Base-by-base conservation (phyloP, 1,284 basidiomycete genomes). In the Testicularia cyperi region DNA sequence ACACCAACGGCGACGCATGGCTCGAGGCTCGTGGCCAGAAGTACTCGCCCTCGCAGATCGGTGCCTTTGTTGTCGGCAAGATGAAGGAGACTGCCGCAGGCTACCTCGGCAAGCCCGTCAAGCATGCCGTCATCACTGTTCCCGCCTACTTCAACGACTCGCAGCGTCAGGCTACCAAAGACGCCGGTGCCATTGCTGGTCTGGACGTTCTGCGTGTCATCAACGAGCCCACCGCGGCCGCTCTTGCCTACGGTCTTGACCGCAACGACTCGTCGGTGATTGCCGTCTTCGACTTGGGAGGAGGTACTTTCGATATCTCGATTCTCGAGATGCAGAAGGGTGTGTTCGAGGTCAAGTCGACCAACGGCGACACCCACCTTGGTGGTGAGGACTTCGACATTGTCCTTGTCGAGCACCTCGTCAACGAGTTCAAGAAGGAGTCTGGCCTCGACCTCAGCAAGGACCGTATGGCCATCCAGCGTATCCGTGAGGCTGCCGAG, bases 111-210 rank as follows among this genome's bases (percentile, higher is more conserved):
- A 92, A 92, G 81, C 85, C 86, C 68, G 85, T 97, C 80, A 92
- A 88, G 87, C 92, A 83, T 74, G 82, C 81, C 52, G 92, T 97
- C 70, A 82, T 96, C 73, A 97, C 92, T 24, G 94, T 97, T 28
- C 92, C 92, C 4, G 92, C 92, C 1, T 97, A 97, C 81, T 97
- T 97, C 84, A 98, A 98, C 79, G 95, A 98, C 78, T 91, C 94
- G 23, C 94, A 98, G 79, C 87, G 94, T 65, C 92, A 95, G 81
- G 94, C 95, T 13, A 98, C 94, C 62, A 96, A 96, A 81, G 88
- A 97, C 69, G 92, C 95, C 43, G 94, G 94, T 78, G 86, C 89
- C 75, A 96, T 97, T 71, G 92, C 94, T 32, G 92, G 94, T 73
- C 85, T 98, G 19, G 91, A 97, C 30, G 94, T 98, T 36, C 86